These are phyloP conservation scores for Trichoderma koningii DNA, from an alignment of 2,329 filamentous ascomycete species.

Conservation along the genomic window DNA sequence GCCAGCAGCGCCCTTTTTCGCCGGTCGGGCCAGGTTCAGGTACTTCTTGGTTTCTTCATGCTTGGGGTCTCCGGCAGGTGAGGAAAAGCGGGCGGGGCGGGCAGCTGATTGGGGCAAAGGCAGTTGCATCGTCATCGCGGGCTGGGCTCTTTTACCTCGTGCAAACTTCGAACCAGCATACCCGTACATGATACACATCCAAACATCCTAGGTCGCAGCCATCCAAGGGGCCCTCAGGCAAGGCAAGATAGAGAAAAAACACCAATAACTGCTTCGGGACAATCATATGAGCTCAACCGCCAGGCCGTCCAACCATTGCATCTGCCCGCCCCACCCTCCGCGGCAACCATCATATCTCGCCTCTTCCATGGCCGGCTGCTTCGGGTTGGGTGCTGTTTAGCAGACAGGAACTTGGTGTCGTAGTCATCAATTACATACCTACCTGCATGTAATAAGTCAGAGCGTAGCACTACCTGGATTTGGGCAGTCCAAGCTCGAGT, in stretches of 20 bases:
- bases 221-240: too few species aligned
- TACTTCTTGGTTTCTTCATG: slow-evolving; percentile 1
- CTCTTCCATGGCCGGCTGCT: slow-evolving; percentile 7
- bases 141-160: slow-evolving; percentile 1
- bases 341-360: not conserved
- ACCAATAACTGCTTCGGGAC: not conserved
- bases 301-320: not conserved
- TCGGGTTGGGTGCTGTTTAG: not conserved
- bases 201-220: too few species aligned
- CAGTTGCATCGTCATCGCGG: slow-evolving; percentile 35
- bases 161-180: slow-evolving; percentile 12
- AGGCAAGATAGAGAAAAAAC: too few species aligned
- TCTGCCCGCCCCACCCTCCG: not conserved
- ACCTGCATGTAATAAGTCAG: too few species aligned
- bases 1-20: slow-evolving; percentile 15
- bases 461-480: too few species aligned
- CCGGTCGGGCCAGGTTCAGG: too few species aligned
- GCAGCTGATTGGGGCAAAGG: slow-evolving; percentile 35
- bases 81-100: slow-evolving; percentile 34
- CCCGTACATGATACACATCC: too few species aligned
- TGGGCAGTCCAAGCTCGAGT: too few species aligned
- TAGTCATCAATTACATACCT: too few species aligned
- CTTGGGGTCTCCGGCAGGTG: slow-evolving; percentile 31
- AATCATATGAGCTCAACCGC: not conserved
- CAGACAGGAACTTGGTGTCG: too few species aligned